Conservation (phyloP, 108 stramenopile species). For the Parmales sp. region DNA sequence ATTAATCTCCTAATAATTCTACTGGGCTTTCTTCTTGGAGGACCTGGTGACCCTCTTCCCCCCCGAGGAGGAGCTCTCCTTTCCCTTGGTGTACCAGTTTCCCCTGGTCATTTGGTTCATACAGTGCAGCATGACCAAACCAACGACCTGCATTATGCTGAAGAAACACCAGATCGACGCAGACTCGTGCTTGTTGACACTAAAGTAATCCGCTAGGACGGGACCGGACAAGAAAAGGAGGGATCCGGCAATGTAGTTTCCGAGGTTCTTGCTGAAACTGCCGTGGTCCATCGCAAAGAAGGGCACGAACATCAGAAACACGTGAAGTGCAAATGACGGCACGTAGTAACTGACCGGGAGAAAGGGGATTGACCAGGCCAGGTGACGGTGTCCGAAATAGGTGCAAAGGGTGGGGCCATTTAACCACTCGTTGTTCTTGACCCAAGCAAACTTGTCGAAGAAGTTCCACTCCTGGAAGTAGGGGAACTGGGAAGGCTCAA, state of each 20-base stretch:
- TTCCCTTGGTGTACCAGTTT: too few relatives aligned
- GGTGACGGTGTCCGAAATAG: not conserved
- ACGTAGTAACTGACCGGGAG: slow-evolving; percentile 8
- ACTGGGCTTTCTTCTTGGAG: too few relatives aligned
- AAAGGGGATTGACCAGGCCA: slow-evolving; percentile 19
- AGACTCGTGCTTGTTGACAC: slow-evolving; percentile 13
- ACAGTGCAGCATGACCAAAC: too few relatives aligned
- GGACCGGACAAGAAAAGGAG: slow-evolving; percentile 15
- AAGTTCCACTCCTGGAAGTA: too few relatives aligned
- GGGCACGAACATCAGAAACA: slow-evolving; percentile 19
- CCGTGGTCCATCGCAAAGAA: not conserved
- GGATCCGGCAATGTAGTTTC: not conserved
- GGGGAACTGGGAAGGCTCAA: too few relatives aligned
- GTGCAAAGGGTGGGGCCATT: slow-evolving; percentile 17
- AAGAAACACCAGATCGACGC: slow-evolving; percentile 21
- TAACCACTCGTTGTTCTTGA: slow-evolving; percentile 15
- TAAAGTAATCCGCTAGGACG: not conserved
- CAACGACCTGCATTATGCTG: slow-evolving; percentile 8
- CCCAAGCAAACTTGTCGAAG: too few relatives aligned
- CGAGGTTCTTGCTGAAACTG: too few relatives aligned
- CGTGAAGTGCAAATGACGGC: not conserved
- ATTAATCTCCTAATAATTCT: too few relatives aligned
- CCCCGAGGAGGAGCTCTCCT: too few relatives aligned
- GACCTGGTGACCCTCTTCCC: too few relatives aligned
- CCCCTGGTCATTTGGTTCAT: too few relatives aligned